Evolutionary conservation across 208 protist species (phyloP).

Genomic region (Trypanosoma boissoni): DNA sequence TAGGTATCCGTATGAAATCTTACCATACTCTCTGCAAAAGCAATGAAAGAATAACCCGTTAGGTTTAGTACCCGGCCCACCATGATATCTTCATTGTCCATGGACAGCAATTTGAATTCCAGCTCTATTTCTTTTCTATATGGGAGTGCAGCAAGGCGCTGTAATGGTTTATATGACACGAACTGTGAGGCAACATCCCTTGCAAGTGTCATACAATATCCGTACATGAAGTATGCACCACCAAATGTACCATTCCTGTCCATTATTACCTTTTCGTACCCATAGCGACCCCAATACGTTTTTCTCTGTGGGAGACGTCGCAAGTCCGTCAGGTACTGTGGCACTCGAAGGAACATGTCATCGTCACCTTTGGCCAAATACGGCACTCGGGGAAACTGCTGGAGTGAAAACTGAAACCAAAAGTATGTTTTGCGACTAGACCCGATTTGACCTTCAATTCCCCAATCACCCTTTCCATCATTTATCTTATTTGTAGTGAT

Average conservation of each 20-base stretch:
- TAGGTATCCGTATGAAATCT: background rate
- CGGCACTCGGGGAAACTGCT: background rate
- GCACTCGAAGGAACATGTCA: too few relatives aligned
- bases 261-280: background rate
- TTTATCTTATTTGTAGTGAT: background rate
- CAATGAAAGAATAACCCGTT: background rate
- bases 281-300: background rate
- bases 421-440: too few relatives aligned
- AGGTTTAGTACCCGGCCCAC: background rate
- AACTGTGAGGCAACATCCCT: background rate
- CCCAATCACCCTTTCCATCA: background rate
- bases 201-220: background rate
- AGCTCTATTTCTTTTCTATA: background rate
- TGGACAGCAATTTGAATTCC: background rate
- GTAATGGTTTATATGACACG: constrained; percentile 1
- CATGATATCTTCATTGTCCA: constrained; percentile 6
- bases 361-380: background rate
- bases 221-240: background rate
- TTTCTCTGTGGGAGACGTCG: background rate
- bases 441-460: too few relatives aligned
- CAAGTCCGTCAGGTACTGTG: background rate
- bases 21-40: background rate
- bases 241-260: background rate
- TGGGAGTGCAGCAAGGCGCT: too few relatives aligned
- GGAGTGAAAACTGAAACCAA: background rate